Conservation (phyloP, 2,329 filamentous ascomycete species). For the Colletotrichum tanaceti region DNA sequence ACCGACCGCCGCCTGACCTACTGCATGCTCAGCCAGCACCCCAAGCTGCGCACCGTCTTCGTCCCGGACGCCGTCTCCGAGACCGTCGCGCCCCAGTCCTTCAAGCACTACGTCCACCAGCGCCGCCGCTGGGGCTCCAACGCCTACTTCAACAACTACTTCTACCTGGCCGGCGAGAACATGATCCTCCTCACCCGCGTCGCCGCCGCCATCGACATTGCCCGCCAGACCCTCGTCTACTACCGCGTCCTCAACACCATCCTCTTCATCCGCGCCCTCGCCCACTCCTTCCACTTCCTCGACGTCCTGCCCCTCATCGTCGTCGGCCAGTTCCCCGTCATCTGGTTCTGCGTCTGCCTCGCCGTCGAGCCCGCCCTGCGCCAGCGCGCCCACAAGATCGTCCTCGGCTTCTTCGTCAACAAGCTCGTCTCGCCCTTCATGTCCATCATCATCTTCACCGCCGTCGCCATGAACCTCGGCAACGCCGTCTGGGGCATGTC, state of each 20-base stretch:
- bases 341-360: slow-evolving; percentile 14
- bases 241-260: slow-evolving; percentile 49
- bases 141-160: slow-evolving; percentile 53
- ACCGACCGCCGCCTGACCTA: slow-evolving; percentile 17
- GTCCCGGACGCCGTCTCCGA: slow-evolving; percentile 50
- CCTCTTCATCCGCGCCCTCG: slow-evolving; percentile 44
- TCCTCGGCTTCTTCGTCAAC: slow-evolving; percentile 17
- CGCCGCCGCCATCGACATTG: slow-evolving; percentile 47
- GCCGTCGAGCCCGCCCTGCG: slow-evolving; percentile 7
- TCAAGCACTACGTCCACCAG: slow-evolving; percentile 51
- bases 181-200: slow-evolving; percentile 54
- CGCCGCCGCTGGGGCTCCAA: slow-evolving; percentile 51
- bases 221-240: slow-evolving; percentile 49
- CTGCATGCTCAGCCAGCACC: slow-evolving; percentile 23
- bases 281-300: neutral
- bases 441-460: slow-evolving; percentile 18
- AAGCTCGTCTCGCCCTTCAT: slow-evolving; percentile 18
- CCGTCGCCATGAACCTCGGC: slow-evolving; percentile 17
- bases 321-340: slow-evolving; percentile 16
- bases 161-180: slow-evolving; percentile 48
- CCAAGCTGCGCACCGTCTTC: slow-evolving; percentile 45
- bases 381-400: slow-evolving; percentile 10
- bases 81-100: slow-evolving; percentile 49
- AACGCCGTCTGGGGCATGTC: slow-evolving; percentile 21
- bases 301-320: slow-evolving; percentile 10